These are phyloP conservation scores for Vitis amurensis DNA, from an alignment of 164 flowering plant species.

Conservation along the genomic window DNA sequence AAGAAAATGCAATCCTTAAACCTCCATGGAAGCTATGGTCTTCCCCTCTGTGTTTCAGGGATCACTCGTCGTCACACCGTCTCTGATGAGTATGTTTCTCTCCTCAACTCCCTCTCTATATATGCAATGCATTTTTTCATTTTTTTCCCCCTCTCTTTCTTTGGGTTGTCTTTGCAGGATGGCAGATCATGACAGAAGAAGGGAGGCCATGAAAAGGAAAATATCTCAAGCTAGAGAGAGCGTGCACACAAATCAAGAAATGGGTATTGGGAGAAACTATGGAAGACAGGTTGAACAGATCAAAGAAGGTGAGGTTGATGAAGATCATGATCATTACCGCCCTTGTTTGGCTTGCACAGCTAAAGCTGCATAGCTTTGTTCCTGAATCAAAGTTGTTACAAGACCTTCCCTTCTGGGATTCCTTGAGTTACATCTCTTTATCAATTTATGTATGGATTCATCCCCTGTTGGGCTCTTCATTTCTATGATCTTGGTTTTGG, in stretches of 20 bases:
- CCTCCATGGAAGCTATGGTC: slow-evolving; percentile 30
- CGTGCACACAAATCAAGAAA: slow-evolving; percentile 15
- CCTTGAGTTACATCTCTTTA: too few species aligned
- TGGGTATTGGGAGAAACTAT: slow-evolving; percentile 11
- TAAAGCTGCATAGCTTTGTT: slow-evolving; percentile 31
- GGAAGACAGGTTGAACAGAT: slow-evolving; percentile 14
- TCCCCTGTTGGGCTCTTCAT: too few species aligned
- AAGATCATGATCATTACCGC: slow-evolving; percentile 13
- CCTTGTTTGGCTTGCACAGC: slow-evolving; percentile 20
- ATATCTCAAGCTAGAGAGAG: slow-evolving; percentile 26
- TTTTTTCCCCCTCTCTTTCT: background rate
- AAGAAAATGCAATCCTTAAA: slow-evolving; percentile 29
- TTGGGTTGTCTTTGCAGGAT: slow-evolving; percentile 25
- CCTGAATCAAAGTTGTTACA: too few species aligned
- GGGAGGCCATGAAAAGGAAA: slow-evolving; percentile 39
- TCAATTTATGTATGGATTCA: too few species aligned
- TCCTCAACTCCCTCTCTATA: slow-evolving; percentile 5
- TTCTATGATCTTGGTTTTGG: too few species aligned
- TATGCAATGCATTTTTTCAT: too few species aligned
- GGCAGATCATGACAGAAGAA: slow-evolving; percentile 54
- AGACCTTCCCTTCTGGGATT: too few species aligned
- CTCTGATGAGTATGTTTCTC: slow-evolving; percentile 33
- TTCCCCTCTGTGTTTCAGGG: slow-evolving; percentile 49
- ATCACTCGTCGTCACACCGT: slow-evolving; percentile 29
- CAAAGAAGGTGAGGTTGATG: slow-evolving; percentile 19